These are phyloP conservation scores for Yamadazyma phyllophila DNA, from an alignment of 805 yeast genomes.

Conservation along the genomic window DNA sequence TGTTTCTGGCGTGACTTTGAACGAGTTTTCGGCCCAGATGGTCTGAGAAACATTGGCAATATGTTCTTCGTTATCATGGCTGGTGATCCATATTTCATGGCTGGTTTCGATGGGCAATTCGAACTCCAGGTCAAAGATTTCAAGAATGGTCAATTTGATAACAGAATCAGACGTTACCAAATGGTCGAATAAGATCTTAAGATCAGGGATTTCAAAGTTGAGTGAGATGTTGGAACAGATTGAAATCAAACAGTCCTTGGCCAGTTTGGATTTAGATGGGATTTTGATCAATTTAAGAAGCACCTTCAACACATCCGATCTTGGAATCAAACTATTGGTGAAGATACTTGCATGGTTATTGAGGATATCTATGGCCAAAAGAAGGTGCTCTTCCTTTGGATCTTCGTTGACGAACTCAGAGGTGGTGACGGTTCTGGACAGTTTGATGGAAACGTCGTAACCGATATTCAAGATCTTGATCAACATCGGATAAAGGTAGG, in stretches of 20 bases:
- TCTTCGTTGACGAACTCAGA: slow-evolving; percentile 78
- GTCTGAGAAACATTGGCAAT: slow-evolving; percentile 68
- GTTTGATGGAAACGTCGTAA: slow-evolving; percentile 50
- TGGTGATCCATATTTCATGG: slow-evolving; percentile 74
- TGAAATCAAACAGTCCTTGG: slow-evolving; percentile 79
- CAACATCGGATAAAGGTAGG: slow-evolving; percentile 74
- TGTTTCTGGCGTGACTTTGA: slow-evolving; percentile 44
- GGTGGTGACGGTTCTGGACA: slow-evolving; percentile 49
- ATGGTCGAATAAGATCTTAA: slow-evolving; percentile 54
- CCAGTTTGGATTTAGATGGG: slow-evolving; percentile 74
- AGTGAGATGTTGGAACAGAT: slow-evolving; percentile 75
- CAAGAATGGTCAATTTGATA: slow-evolving; percentile 77
- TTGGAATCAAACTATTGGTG: slow-evolving; percentile 64
- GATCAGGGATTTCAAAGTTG: slow-evolving; percentile 54
- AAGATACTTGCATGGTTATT: slow-evolving; percentile 67
- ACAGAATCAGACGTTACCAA: slow-evolving; percentile 61
- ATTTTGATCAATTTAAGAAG: slow-evolving; percentile 65
- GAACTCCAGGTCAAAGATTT: slow-evolving; percentile 82
- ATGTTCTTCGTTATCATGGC: slow-evolving; percentile 66
- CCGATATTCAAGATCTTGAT: slow-evolving; percentile 68
- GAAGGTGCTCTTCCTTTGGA: slow-evolving; percentile 82
- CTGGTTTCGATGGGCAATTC: slow-evolving; percentile 49
- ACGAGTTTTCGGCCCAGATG: slow-evolving; percentile 80
- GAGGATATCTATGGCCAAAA: slow-evolving; percentile 74
- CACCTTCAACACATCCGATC: slow-evolving; percentile 59